Evolutionary conservation across 2,329 filamentous ascomycete genomes (phyloP), one percentile per base, ranked within the genome.

Genomic region (Didymella glomerata): DNA sequence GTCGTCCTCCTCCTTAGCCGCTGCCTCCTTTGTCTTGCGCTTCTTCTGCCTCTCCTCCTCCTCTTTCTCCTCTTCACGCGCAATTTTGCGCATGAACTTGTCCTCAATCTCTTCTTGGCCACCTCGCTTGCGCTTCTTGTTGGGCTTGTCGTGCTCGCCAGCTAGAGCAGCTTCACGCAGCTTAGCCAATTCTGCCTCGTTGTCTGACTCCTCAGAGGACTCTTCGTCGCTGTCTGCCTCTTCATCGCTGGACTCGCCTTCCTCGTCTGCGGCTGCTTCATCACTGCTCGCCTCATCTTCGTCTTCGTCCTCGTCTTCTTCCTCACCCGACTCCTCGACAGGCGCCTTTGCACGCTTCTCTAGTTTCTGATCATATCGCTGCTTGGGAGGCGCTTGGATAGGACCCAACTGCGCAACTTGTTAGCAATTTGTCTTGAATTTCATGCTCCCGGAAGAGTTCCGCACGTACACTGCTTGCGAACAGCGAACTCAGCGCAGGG

Each of bases 91-190:
- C 78, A 94, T 80, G 68, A 93, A 93, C 49, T 85, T 86, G 56
- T 83, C 85, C 71, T 93, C 90, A 2, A 93, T 77, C 55, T 91
- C 87, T 24, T 91, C 85, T 30, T 89, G 84, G 55, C 82, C 73
- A 50, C 79, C 88, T 57, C 89, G 83, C 61, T 79, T 80, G 54
- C 77, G 73, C 69, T 79, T 79, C 56, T 76, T 76, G 48, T 62
- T 68, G 65, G 54, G 60, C 54, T 65, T 72, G 34, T 69, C 71
- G 61, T 67, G 71, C 53, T 67, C 69, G 48, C 70, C 72, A 49
- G 62, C 71, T 53, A 71, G 44, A 27, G 67, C 61, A 4, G 68
- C 63, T 53, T 74, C 68, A 32, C 61, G 64, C 50, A 73, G 48
- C 51, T 66, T 71, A 14, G 72, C 71, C 13, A 72, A 59, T 9